Conservation (phyloP, 345 rosid genomes). For the Kernera saxatilis region DNA sequence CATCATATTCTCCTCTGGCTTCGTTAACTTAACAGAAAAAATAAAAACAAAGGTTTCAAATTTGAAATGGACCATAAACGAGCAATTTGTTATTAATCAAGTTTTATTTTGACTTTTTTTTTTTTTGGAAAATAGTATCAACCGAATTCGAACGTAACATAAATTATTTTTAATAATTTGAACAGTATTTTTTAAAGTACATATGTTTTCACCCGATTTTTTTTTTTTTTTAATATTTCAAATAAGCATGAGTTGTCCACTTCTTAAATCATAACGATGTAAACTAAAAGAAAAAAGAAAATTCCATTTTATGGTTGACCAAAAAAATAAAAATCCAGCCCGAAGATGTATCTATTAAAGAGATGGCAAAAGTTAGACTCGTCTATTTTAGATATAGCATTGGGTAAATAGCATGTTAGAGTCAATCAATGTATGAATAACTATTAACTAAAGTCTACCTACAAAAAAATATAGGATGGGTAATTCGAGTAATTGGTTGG, state of each 20-base stretch:
- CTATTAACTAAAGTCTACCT: not conserved
- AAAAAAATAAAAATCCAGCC: not conserved
- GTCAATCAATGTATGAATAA: not conserved
- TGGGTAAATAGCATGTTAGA: not conserved
- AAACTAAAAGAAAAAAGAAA: not conserved
- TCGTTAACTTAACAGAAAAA: constrained; percentile 12
- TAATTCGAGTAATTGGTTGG: not conserved
- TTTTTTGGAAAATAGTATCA: not conserved
- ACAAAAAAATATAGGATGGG: not conserved
- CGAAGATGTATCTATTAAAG: not conserved
- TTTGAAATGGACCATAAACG: not conserved
- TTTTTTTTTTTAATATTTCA: not conserved
- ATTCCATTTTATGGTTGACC: not conserved
- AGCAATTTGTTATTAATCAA: not conserved
- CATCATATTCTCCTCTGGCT: constrained; percentile 21
- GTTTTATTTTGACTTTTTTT: not conserved
- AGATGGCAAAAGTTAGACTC: not conserved
- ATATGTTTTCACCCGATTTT: not conserved
- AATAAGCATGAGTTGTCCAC: not conserved
- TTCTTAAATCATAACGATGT: not conserved
- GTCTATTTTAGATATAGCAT: not conserved
- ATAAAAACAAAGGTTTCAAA: not conserved
- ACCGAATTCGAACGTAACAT: not conserved
- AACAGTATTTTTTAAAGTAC: not conserved
- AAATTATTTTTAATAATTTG: not conserved